Conservation (phyloP, 164 flowering plant species). For the Litsea cubeba region DNA sequence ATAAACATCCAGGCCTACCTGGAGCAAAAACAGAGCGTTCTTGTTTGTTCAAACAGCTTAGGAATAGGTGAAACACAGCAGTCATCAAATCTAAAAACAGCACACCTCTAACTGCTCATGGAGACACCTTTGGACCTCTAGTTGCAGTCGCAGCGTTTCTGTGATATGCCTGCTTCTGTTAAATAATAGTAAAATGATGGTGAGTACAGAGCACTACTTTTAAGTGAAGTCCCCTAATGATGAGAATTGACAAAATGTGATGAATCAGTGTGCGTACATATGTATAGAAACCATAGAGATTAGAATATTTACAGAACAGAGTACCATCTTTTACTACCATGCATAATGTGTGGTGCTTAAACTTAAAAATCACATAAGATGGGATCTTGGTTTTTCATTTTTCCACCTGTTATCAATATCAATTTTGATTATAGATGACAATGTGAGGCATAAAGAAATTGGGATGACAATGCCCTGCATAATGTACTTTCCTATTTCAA, state of each 20-base stretch:
- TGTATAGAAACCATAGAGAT: no score
- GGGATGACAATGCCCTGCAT: neutral
- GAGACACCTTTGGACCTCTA: constrained; percentile 75
- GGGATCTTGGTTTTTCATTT: no score
- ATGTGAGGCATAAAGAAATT: neutral
- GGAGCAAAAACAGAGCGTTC: neutral
- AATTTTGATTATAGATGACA: neutral
- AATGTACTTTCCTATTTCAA: neutral
- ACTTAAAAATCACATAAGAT: no score
- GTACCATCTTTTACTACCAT: no score
- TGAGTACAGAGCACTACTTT: neutral
- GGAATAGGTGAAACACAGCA: neutral
- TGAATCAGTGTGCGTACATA: no score
- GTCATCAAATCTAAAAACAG: neutral
- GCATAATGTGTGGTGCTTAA: no score
- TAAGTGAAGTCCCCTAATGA: no score
- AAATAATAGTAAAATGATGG: neutral
- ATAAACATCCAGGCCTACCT: neutral
- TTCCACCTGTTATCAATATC: neutral
- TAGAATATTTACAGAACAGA: no score
- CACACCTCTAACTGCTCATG: constrained; percentile 84
- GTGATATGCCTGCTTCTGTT: constrained; percentile 61
- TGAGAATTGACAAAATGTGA: no score
- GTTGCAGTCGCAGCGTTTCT: constrained; percentile 70
- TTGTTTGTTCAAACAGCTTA: neutral